A percentile compares a stretch with the other conserved stretches of the same genome.
phyloP scores from a whole-genome alignment of 805 yeast species.

The Yarrowia sp. region DNA sequence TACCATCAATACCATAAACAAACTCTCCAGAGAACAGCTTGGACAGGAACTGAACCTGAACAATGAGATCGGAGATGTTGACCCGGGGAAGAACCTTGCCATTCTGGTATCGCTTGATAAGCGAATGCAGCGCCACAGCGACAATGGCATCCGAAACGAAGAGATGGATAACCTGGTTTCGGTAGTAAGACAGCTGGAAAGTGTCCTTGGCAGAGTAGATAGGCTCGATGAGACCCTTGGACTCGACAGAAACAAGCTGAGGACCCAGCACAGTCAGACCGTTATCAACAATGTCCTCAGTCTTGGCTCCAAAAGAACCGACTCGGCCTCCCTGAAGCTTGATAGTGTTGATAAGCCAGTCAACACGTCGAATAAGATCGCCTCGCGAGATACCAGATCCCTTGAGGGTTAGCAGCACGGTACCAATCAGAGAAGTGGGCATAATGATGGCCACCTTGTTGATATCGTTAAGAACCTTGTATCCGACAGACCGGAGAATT shows the following conservation, averaged over 20 bases:
- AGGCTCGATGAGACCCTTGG: slow-evolving; percentile 39
- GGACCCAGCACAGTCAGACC: slow-evolving; percentile 42
- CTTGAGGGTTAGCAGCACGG: slow-evolving; percentile 41
- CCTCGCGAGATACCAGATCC: slow-evolving; percentile 42
- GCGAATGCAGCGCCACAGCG: slow-evolving; percentile 41
- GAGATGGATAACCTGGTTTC: slow-evolving; percentile 55
- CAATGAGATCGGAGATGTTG: slow-evolving; percentile 33
- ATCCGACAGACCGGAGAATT: slow-evolving; percentile 50
- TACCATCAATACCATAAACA: slow-evolving; percentile 40
- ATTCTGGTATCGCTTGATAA: slow-evolving; percentile 34
- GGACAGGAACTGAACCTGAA: slow-evolving; percentile 39
- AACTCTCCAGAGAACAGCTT: slow-evolving; percentile 41
- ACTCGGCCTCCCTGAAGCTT: slow-evolving; percentile 41
- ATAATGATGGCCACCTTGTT: slow-evolving; percentile 51
- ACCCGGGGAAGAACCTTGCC: slow-evolving; percentile 31
- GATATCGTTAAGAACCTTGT: slow-evolving; percentile 50
- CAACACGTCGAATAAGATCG: slow-evolving; percentile 39
- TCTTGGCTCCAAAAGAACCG: slow-evolving; percentile 37
- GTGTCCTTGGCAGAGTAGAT: slow-evolving; percentile 46
- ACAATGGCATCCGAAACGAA: slow-evolving; percentile 51
- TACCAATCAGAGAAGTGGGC: slow-evolving; percentile 53
- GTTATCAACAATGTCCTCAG: slow-evolving; percentile 39
- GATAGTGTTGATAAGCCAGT: slow-evolving; percentile 39
- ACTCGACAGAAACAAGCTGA: slow-evolving; percentile 37
- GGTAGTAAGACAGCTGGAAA: slow-evolving; percentile 55